Evolutionary conservation across 495 filamentous ascomycete species (phyloP), one percentile per base, ranked within the genome.

Genomic region (Penicillium desertorum): DNA sequence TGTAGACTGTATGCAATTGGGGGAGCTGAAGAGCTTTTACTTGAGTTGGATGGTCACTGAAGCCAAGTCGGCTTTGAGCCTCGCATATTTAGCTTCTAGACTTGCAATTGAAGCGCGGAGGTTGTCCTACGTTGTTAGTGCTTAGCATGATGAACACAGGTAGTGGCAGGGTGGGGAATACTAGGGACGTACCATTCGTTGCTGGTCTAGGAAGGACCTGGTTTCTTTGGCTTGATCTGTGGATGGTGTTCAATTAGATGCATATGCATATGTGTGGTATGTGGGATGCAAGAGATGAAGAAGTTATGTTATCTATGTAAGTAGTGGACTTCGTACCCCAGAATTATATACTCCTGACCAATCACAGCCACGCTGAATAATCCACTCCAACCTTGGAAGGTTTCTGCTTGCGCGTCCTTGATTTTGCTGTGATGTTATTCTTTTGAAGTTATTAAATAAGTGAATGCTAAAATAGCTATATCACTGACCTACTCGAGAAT

Each of bases 21-120:
- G 19, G 20, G 27, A 37, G 25, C 12, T n/a, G 14, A 23, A 2
- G n/a, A 7, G 19, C 45, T 55, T 69, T 45, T 69, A 81, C 78
- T 65, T 71, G 22, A 80, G 63, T 51, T 75, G 60, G 9, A 67
- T 55, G 17, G 62, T 67, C 11, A 65, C 53, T 39, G 72, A 62
- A 16, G 66, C 61, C 6, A 77, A 43, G 45, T 78, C 70, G 5
- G 62, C 51, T 57, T 72, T 69, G 0, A 72, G 45, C 9, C 70
- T 51, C 1, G 56, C 37, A 12, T 65, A 62, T 57, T 78, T 71
- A 9, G 61, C 30, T 58, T 79, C 64, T 1, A 79, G 61, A n/a
- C 56, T 58, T 16, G 65, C 47, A 48, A 80, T 75, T 34, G 76
- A 72, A 41, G 58, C 43, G 27, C 63, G 62, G 3, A 80, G 66